Percentiles rank a stretch among this genome's conserved stretches.
Evolutionary conservation across 1,284 basidiomycete genomes (phyloP).

Genomic region (Stereum hirsutum): DNA sequence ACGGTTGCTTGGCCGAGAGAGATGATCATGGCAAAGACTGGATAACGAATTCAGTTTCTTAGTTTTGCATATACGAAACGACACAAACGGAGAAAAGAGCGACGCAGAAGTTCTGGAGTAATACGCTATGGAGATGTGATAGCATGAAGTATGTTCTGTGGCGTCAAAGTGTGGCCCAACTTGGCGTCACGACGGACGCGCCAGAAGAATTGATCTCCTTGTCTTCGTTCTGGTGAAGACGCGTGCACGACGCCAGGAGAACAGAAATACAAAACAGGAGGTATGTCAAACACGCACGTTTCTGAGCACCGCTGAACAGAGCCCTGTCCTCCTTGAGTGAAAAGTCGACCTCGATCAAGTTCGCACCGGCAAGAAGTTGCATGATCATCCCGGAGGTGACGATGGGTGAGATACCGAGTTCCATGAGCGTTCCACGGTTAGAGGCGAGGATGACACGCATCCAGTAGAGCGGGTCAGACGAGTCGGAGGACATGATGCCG

Average conservation of each 20-base stretch:
- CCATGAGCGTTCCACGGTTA: slow-evolving; percentile 98
- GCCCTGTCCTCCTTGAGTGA: slow-evolving; percentile 95
- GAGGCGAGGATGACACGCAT: slow-evolving; percentile 98
- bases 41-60: too few species aligned
- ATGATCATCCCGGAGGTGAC: slow-evolving; percentile 99
- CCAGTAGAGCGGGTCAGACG: slow-evolving; percentile 98
- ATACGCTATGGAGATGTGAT: too few species aligned
- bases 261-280: background rate
- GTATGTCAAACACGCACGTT: slow-evolving; percentile 68
- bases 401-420: slow-evolving; percentile 96
- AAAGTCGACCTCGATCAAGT: slow-evolving; percentile 97
- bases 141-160: too few species aligned
- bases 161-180: too few species aligned
- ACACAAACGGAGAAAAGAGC: too few species aligned
- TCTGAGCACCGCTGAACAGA: slow-evolving; percentile 94
- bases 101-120: too few species aligned
- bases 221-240: too few species aligned
- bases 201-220: too few species aligned
- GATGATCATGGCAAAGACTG: slow-evolving; percentile 96
- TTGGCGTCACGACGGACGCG: too few species aligned
- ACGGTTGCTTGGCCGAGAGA: slow-evolving; percentile 95
- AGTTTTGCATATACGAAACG: too few species aligned
- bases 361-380: slow-evolving; percentile 96
- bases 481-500: slow-evolving; percentile 97
- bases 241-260: background rate